Conservation (phyloP, 192 early-diverging fungal genomes). For the Phlyctochytrium arcticum region DNA sequence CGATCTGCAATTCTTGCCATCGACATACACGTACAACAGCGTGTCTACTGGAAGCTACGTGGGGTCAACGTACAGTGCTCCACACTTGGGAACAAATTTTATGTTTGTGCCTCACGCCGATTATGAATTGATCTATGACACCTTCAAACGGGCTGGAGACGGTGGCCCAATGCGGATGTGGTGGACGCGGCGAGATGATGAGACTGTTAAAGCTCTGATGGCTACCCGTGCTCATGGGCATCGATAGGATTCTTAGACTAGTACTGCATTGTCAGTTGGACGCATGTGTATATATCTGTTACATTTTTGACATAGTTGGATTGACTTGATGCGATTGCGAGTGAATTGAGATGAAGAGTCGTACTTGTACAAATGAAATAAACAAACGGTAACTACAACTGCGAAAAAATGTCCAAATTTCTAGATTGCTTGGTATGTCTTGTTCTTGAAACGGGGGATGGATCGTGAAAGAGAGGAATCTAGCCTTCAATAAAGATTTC, state of each 20-base stretch:
- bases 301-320: too few species aligned
- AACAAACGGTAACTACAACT: too few species aligned
- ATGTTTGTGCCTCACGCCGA: constrained; percentile 9
- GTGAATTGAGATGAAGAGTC: too few species aligned
- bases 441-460: too few species aligned
- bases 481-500: background rate
- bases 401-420: too few species aligned
- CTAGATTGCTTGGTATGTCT: too few species aligned
- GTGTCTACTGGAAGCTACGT: constrained; percentile 3
- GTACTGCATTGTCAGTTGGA: too few species aligned
- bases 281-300: too few species aligned
- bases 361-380: too few species aligned
- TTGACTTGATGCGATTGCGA: too few species aligned
- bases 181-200: constrained; percentile 8
- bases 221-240: constrained; percentile 5
- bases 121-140: constrained; percentile 4
- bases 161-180: constrained; percentile 3
- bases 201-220: constrained; percentile 10
- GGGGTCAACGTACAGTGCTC: constrained; percentile 3
- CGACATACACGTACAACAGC: background rate
- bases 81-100: background rate
- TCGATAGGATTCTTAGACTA: background rate
- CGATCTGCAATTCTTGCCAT: constrained; percentile 11
- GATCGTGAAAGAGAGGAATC: background rate
- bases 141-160: background rate